A percentile compares a stretch with the other conserved stretches of the same genome.
These are phyloP conservation scores for Carpinus fangiana DNA, from an alignment of 306 rosid species.

Conservation along the genomic window DNA sequence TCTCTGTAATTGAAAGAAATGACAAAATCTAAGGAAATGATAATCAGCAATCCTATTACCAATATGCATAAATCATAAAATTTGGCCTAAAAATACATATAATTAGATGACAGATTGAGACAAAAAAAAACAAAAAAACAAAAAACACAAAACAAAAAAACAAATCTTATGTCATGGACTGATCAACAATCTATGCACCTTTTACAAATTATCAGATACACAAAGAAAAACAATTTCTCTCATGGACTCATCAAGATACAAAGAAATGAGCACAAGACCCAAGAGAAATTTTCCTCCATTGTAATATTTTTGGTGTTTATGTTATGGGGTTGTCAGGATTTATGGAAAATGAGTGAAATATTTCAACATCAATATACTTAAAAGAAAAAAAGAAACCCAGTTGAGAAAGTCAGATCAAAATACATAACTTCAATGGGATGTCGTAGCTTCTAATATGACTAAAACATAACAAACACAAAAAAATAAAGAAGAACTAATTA, in stretches of 20 bases:
- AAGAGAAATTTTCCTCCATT: background rate
- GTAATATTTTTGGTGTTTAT: background rate
- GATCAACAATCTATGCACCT: conserved; percentile 3
- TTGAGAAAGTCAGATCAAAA: conserved; percentile 2
- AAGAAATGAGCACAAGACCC: background rate
- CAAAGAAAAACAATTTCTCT: background rate
- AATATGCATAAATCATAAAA: conserved; percentile 11
- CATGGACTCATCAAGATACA: background rate
- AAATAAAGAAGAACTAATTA: conserved; percentile 18
- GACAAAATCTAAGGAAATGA: conserved; percentile 6
- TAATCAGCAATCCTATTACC: conserved; percentile 11
- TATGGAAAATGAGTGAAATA: background rate
- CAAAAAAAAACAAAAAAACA: conserved; percentile 5
- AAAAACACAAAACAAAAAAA: too few relatives aligned
- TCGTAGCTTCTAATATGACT: conserved; percentile 2
- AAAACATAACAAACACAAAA: background rate
- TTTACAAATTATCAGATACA: background rate
- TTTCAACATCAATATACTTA: conserved; percentile 3
- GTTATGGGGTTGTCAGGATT: background rate
- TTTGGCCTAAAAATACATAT: background rate
- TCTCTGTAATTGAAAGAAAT: conserved; percentile 19
- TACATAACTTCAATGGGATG: conserved; percentile 6
- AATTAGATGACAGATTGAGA: conserved; percentile 10
- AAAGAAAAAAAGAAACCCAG: conserved; percentile 3
- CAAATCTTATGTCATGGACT: background rate